Percentiles rank a stretch among this genome's conserved stretches.
phyloP scores from a whole-genome alignment of 768 basidiomycete species.

The Russula griseocarnosa region DNA sequence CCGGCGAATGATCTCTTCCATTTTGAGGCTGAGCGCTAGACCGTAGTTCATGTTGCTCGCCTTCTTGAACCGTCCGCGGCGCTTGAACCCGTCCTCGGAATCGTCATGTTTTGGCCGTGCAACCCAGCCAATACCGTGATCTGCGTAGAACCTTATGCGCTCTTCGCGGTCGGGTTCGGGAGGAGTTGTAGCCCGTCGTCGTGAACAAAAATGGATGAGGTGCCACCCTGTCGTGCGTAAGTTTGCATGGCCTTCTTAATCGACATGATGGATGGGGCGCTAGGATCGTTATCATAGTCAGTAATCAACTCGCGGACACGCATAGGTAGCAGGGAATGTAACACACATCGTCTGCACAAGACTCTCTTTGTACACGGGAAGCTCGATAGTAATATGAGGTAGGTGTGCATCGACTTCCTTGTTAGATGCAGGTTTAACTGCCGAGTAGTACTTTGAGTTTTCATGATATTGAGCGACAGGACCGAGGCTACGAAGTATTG shows the following conservation, averaged over 20 bases:
- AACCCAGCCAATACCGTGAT: conserved; percentile 78
- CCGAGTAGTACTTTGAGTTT: conserved; percentile 81
- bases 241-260: conserved; percentile 85
- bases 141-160: conserved; percentile 69
- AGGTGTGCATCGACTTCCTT: conserved; percentile 58
- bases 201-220: conserved; percentile 73
- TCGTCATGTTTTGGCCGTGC: conserved; percentile 70
- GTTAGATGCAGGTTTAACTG: conserved; percentile 56
- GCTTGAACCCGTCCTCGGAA: conserved; percentile 62
- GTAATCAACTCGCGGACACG: neutral
- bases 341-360: conserved; percentile 77
- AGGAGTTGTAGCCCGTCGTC: conserved; percentile 80
- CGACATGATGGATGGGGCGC: conserved; percentile 69
- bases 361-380: conserved; percentile 88
- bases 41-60: conserved; percentile 91
- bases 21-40: conserved; percentile 58
- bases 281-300: conserved; percentile 32
- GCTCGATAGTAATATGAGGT: conserved; percentile 74
- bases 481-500: conserved; percentile 49
- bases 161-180: conserved; percentile 55
- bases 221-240: conserved; percentile 88
- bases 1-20: conserved; percentile 48
- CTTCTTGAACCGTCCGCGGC: conserved; percentile 91
- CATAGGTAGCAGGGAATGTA: conserved; percentile 16
- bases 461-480: conserved; percentile 84